These are phyloP conservation scores for Plantago ovata DNA, from an alignment of 257 asterid genomes.

Conservation along the genomic window DNA sequence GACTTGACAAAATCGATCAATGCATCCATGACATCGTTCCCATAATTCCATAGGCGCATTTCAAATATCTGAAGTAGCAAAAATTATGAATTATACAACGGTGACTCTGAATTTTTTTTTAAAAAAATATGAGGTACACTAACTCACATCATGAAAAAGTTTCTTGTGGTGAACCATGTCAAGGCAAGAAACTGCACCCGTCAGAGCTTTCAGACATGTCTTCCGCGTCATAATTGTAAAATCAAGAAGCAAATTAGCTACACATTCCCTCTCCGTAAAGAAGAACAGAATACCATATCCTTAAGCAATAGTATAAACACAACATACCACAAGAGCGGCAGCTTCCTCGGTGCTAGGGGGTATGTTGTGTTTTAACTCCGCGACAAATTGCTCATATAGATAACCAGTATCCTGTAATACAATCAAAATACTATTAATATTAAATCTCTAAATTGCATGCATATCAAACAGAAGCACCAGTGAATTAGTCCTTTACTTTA, in stretches of 20 bases:
- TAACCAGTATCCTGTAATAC: slow-evolving; percentile 53
- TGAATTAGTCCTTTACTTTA: slow-evolving; percentile 36
- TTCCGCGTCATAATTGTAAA: slow-evolving; percentile 25
- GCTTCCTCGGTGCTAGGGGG: slow-evolving; percentile 53
- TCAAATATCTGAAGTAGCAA: slow-evolving; percentile 51
- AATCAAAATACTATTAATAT: slow-evolving; percentile 8
- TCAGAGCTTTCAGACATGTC: slow-evolving; percentile 81
- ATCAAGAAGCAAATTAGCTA: slow-evolving; percentile 11
- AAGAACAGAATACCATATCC: background rate
- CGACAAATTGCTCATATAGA: slow-evolving; percentile 56
- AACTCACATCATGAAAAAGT: slow-evolving; percentile 73
- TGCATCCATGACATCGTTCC: slow-evolving; percentile 81
- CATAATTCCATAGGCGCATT: slow-evolving; percentile 84
- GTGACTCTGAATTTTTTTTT: background rate
- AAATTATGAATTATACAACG: slow-evolving; percentile 10
- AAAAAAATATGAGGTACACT: background rate
- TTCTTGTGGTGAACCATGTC: slow-evolving; percentile 57
- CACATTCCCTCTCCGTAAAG: background rate
- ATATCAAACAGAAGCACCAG: background rate
- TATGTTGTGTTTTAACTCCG: slow-evolving; percentile 44
- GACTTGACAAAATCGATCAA: slow-evolving; percentile 56
- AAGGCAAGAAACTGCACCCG: slow-evolving; percentile 67
- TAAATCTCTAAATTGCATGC: background rate
- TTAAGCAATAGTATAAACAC: slow-evolving; percentile 3
- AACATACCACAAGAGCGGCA: slow-evolving; percentile 83